Base-by-base conservation (phyloP, 129 eudicot genomes). In the Tanacetum coccineum region DNA sequence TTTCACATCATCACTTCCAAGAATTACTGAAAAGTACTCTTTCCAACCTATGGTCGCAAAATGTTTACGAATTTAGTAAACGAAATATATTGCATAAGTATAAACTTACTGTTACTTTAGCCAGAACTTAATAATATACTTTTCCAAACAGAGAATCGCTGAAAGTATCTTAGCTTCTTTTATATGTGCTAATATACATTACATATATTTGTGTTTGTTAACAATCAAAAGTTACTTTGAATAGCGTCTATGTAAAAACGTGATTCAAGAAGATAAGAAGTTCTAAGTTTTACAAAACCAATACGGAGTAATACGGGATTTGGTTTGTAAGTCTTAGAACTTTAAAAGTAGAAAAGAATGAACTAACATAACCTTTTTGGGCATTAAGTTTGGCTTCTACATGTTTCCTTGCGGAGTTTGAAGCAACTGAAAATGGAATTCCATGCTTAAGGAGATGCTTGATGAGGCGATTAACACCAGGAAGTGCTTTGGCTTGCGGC, bases 1-100 rank as follows among this genome's bases (percentile, higher is more conserved):
- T 81, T 79, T 73, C 74, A 91, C 97, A 74, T 87, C 82, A 45
- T 87, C 97, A 77, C 97, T 87, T 72, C 97, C 97, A 73, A 91
- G 83, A 81, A 87, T 76, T 51, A 76, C 84, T 8, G 87, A 63
- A 72, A 91, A 91, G 66, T 58, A 57, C 12, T 87, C 83, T 78
- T 69, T 78, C 97, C 97, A 91, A 46, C 95, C 97, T 91, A 69
- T 62, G 54, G 17, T 62, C 40, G 59, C 47, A 57, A 68, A 57
- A 9, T 17, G 18, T 36, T 64, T 30, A 0, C 13, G 39, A 70
- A 21, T 0, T 62, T 49, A 69, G 64, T 68, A 68, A 7, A 50
- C 47, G 20, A 28, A 20, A 44, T 11, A 22, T 9, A 58, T 4
- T 0, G 14, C 12, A 2, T 20, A 66, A 10, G 17, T 58, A 13